These are phyloP conservation scores for Sungouiozyma ichnusensis DNA, from an alignment of 805 yeast genomes.

Conservation along the genomic window DNA sequence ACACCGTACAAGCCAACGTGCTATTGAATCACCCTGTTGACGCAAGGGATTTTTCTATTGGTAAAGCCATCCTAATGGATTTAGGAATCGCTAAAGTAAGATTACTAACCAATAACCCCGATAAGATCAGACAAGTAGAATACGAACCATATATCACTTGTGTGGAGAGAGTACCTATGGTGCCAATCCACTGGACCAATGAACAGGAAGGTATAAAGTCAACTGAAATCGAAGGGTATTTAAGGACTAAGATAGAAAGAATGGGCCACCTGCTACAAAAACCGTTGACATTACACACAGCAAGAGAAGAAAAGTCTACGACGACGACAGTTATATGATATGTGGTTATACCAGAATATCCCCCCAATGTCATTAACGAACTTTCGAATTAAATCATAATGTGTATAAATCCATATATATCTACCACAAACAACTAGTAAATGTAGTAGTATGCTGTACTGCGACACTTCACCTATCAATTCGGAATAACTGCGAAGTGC, in stretches of 20 bases:
- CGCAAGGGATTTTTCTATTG: constrained; percentile 86
- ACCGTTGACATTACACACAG: constrained; percentile 29
- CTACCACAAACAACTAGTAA: neutral
- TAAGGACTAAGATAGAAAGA: constrained; percentile 87
- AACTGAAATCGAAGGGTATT: constrained; percentile 82
- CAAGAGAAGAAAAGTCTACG: neutral
- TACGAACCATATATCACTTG: constrained; percentile 71
- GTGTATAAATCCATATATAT: neutral
- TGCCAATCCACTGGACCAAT: constrained; percentile 82
- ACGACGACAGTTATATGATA: neutral
- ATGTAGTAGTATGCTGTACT: too few relatives aligned
- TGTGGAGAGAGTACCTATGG: constrained; percentile 88
- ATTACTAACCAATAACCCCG: constrained; percentile 89
- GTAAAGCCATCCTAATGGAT: constrained; percentile 85
- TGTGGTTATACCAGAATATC: neutral
- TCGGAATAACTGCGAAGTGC: too few relatives aligned
- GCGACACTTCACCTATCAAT: too few relatives aligned
- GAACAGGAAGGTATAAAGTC: constrained; percentile 60
- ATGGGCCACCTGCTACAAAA: constrained; percentile 86
- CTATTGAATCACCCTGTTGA: constrained; percentile 95
- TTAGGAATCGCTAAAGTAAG: constrained; percentile 63
- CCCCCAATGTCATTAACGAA: neutral
- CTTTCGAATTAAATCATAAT: neutral
- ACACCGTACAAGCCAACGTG: constrained; percentile 92
- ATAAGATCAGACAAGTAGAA: constrained; percentile 89